Evolutionary conservation across 1,284 basidiomycete genomes (phyloP).

Genomic region (Malassezia sp.): DNA sequence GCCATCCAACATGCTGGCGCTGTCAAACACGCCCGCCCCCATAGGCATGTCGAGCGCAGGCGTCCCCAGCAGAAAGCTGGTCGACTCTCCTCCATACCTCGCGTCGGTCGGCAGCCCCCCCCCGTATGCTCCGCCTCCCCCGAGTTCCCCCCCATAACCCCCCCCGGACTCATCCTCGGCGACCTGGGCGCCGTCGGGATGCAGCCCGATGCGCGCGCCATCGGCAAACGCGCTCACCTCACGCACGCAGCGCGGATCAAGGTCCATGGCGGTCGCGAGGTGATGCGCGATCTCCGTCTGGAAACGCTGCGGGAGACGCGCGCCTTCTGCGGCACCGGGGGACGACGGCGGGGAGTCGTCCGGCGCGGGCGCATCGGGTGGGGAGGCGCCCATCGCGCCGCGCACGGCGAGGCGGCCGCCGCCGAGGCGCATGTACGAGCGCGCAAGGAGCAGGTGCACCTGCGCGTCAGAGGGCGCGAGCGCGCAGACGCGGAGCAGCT

Average conservation of each 20-base stretch:
- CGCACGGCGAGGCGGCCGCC: constrained; percentile 35
- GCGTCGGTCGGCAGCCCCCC: too few species aligned
- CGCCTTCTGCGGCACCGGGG: constrained; percentile 11
- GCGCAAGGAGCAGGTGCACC: constrained; percentile 38
- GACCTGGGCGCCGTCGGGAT: constrained; percentile 3
- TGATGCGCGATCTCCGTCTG: constrained; percentile 35
- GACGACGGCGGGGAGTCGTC: constrained; percentile 13
- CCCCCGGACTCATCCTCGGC: constrained; percentile 16
- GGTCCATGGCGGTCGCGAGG: constrained; percentile 29
- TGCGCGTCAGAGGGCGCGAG: constrained; percentile 36
- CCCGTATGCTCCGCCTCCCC: too few species aligned
- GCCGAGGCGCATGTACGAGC: constrained; percentile 41
- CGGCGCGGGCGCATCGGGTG: too few species aligned
- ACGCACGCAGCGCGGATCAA: constrained; percentile 24
- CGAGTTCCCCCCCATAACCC: too few species aligned
- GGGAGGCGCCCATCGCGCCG: too few species aligned
- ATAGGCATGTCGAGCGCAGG: too few species aligned
- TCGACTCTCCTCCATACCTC: too few species aligned
- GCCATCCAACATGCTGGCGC: too few species aligned
- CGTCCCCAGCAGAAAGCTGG: too few species aligned
- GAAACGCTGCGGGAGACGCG: constrained; percentile 17
- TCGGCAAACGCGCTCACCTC: constrained; percentile 15
- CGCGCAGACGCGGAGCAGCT: constrained; percentile 30
- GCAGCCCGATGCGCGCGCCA: constrained; percentile 12
- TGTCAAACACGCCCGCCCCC: too few species aligned